A percentile compares a stretch with the other conserved stretches of the same genome.
phyloP scores from a whole-genome alignment of 805 yeast species.

The Isabelozyma pseudorhagii region DNA sequence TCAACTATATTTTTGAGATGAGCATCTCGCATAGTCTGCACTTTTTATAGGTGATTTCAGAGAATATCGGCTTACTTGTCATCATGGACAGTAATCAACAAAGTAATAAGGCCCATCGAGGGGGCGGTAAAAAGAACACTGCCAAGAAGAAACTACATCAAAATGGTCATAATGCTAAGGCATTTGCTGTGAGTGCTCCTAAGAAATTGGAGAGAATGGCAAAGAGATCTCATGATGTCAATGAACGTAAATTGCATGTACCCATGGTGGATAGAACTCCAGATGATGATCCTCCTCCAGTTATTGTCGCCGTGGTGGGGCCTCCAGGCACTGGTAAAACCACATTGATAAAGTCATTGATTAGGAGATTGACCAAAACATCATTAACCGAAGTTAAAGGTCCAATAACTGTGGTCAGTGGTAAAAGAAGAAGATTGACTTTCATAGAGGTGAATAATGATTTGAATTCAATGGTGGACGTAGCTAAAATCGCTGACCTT shows the following conservation, averaged over 20 bases:
- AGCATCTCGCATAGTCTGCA: no score
- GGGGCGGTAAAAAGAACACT: conserved; percentile 46
- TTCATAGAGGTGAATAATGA: conserved; percentile 92
- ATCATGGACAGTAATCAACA: conserved; percentile 38
- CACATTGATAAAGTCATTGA: conserved; percentile 84
- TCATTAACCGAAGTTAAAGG: conserved; percentile 85
- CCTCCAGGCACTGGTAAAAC: conserved; percentile 99
- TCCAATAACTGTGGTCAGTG: conserved; percentile 94
- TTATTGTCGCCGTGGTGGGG: conserved; percentile 94
- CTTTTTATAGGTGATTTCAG: no score
- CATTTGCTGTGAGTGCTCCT: conserved; percentile 55
- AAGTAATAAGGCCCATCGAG: conserved; percentile 81
- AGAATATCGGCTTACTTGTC: no score
- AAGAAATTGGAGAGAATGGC: conserved; percentile 84
- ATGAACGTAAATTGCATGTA: conserved; percentile 85
- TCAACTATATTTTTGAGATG: not conserved
- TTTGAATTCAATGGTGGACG: conserved; percentile 91
- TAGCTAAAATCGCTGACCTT: conserved; percentile 92
- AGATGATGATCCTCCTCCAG: conserved; percentile 96
- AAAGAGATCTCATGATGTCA: conserved; percentile 74
- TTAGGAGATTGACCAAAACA: conserved; percentile 84
- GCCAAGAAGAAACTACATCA: conserved; percentile 86
- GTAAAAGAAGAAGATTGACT: conserved; percentile 88
- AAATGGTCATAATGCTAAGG: conserved; percentile 59
- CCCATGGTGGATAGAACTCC: conserved; percentile 98